These are phyloP conservation scores for Corniculantispora saksenae DNA, from an alignment of 2,329 filamentous ascomycete species.

Conservation along the genomic window DNA sequence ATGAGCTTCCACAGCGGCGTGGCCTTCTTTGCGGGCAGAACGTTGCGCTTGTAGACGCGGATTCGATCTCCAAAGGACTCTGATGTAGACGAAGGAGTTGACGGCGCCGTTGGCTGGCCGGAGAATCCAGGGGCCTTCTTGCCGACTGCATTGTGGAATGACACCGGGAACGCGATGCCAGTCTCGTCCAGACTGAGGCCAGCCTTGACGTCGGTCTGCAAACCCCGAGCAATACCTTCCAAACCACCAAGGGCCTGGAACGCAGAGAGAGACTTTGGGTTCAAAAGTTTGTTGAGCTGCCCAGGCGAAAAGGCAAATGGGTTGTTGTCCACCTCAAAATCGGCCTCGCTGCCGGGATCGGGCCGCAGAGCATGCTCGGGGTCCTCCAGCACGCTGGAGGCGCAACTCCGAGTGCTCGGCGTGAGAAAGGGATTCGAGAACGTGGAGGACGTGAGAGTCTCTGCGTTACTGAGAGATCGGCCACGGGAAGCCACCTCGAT, in stretches of 20 bases:
- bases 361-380: conserved; percentile 62
- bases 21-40: conserved; percentile 63
- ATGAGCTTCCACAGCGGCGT: conserved; percentile 62
- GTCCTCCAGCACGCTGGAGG: conserved; percentile 26
- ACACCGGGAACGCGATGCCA: conserved; percentile 60
- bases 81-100: conserved; percentile 32
- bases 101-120: conserved; percentile 58
- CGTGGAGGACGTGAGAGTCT: conserved; percentile 22
- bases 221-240: conserved; percentile 69
- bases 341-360: conserved; percentile 70
- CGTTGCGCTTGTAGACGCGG: conserved; percentile 47
- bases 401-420: conserved; percentile 23
- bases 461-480: conserved; percentile 24
- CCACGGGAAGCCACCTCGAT: conserved; percentile 15
- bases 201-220: conserved; percentile 63
- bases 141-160: conserved; percentile 62
- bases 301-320: conserved; percentile 73
- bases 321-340: conserved; percentile 68
- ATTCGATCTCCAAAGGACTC: conserved; percentile 17
- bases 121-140: conserved; percentile 30
- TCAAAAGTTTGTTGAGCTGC: conserved; percentile 74
- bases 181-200: conserved; percentile 73
- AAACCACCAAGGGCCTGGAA: conserved; percentile 77
- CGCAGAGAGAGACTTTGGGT: conserved; percentile 74
- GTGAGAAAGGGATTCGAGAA: conserved; percentile 30